Base-by-base conservation (phyloP, 768 basidiomycete genomes). In the Mycena maculata region DNA sequence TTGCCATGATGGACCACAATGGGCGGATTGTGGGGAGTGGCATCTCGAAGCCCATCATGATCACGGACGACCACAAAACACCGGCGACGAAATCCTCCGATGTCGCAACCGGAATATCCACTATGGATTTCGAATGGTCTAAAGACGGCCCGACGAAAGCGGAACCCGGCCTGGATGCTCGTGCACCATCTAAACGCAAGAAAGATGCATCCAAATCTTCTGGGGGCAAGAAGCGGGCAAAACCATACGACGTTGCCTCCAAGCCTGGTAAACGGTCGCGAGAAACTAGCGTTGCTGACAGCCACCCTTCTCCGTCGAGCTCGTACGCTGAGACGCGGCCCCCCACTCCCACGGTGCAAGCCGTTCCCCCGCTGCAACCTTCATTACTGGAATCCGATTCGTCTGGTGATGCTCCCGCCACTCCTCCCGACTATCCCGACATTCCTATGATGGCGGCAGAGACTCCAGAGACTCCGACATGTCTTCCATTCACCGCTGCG, bases 51-150 rank as follows among this genome's bases (percentile, higher is more conserved):
- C 95, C 97, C 4, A 96, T 99, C 71, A 96, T 99, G 91, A 99
- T 99, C 71, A 99, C 97, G 2, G 98, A 99, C 81, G 98, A 99
- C 78, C 98, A 99, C 82, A 99, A 99, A 81, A 95, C 82, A 4
- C 71, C 77, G 52, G 78, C 52, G 69, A 63, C 73, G 15, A 72
- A 70, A 54, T 28, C 45, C 20, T 28, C 75, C 67, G 84, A 81
- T 54, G 76, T 81, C 36, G 58, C 72, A 15, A 71, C 75, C 61
- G 76, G 69, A n/a, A 75, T 81, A 38, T 68, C 79, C 52, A 76
- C 77, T 41, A 71, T 80, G 27, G 85, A 86, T 57, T 74, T 81
- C 41, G 87, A 88, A 30, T 90, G 89, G 90, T 76, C 84, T 71
- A 72, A 79, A 20, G 71, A 77, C 11, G 68, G 69, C 15, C 67